Evolutionary conservation across 2,329 filamentous ascomycete genomes (phyloP).

Genomic region (Apiospora pterosperma): DNA sequence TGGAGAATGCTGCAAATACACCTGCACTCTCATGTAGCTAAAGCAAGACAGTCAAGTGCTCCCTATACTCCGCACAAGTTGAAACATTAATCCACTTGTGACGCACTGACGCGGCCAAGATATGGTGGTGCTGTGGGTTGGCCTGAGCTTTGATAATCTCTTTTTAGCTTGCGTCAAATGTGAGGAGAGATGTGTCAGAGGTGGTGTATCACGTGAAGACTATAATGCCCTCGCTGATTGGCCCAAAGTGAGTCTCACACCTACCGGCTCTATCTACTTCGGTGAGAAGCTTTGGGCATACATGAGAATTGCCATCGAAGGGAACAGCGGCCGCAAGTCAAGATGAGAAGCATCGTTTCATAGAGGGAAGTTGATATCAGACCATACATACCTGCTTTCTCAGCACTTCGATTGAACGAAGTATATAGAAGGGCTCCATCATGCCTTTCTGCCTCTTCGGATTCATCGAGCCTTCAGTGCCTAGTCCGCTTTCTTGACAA

Average conservation of each 20-base stretch:
- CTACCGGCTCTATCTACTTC: neutral
- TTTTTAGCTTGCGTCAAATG: neutral
- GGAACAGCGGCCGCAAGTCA: neutral
- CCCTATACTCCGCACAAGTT: neutral
- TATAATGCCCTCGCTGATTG: neutral
- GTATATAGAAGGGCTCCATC: neutral
- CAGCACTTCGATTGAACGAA: neutral
- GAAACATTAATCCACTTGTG: neutral
- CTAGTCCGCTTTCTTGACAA: neutral
- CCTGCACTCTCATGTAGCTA: neutral
- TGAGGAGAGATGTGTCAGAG: neutral
- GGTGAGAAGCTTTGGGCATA: too few species aligned
- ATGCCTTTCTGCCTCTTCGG: neutral
- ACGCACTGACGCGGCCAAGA: neutral
- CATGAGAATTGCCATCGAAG: neutral
- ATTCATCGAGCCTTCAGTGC: neutral
- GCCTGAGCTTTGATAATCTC: neutral
- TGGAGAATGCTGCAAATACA: neutral
- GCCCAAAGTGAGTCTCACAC: neutral
- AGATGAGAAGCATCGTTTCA: too few species aligned
- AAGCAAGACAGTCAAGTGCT: neutral
- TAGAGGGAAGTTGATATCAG: neutral
- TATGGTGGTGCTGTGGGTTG: neutral
- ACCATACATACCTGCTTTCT: neutral
- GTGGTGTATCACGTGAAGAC: neutral